Evolutionary conservation across 805 yeast genomes (phyloP), one percentile per base, ranked within the genome.

Genomic region (Pichia occidentalis): DNA sequence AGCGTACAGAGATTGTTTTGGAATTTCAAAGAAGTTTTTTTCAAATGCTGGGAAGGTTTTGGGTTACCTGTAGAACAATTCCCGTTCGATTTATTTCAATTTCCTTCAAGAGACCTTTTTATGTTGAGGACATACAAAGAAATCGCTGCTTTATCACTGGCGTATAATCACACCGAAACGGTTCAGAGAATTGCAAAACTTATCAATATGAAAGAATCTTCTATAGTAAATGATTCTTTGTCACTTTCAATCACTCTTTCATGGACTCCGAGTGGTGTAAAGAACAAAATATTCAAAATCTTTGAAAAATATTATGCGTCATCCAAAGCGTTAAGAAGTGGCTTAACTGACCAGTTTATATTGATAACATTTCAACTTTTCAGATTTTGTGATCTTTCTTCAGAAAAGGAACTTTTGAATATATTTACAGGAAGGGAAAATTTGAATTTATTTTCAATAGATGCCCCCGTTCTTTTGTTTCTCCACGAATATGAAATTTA

Each of bases 41-140:
- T 74, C 32, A 66, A 60, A 38, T 57, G 57, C 16, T 74, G 78
- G 77, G 56, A 59, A 51, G 51, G 54, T n/a, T 59, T 56, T 36
- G 53, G 57, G 4, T 32, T 47, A 10, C 46, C 51, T 3, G 42
- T 71, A 11, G 37, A 42, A 0, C 46, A 47, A 1, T 71, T 73
- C 43, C 80, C 79, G 0, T 63, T 31, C 37, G 42, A 40, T 1
- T 38, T 69, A 1, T 64, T 75, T 47, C 72, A 60, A 0, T 71
- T 60, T 44, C 14, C 38, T 2, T 48, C 49, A 8, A 39, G 41
- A 3, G 29, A 37, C 3, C 59, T 58, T 1, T 70, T 73, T 43
- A 23, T 64, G 5, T 16, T 25, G 7, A 54, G 55, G 1, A 65
- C 64, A 43, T 59, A 56, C 36, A 52, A 51, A 18, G 63, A 67